Evolutionary conservation across 2,329 filamentous ascomycete genomes (phyloP), one percentile per base, ranked within the genome.

Genomic region (Trichoderma harzianum): DNA sequence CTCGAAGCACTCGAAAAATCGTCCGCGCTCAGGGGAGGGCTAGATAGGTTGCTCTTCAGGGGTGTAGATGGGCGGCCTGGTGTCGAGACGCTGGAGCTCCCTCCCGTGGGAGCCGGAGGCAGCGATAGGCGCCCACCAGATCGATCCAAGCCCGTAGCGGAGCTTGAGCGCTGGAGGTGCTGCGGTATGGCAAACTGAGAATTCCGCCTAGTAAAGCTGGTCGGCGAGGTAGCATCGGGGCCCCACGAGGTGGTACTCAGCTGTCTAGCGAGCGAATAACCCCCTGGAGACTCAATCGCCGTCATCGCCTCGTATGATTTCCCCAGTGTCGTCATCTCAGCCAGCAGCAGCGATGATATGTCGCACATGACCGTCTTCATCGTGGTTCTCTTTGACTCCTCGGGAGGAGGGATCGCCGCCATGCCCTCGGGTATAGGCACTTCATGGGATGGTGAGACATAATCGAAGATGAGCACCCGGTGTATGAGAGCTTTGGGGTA

Each of bases 321-420:
- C 71, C 92, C 92, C 72, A 93, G 85, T 1, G 88, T 89, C 34
- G 91, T 92, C 87, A 95, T 90, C 81, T 94, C 92, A 24, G 91
- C 91, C 26, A 95, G 84, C 61, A 95, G 81, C 67, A 93, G 78
- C 14, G 92, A 91, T 4, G 92, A 93, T 70, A 95, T 88, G 79
- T 94, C 91, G 78, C 92, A 94, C 88, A 95, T 91, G 77, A 93
- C 86, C 0, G 92, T 93, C 82, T 93, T 93, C 80, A 95, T 90
- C 1, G 94, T 96, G 2, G 94, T 96, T 63, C 89, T 87, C 77
- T 90, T 93, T 60, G 90, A 92, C 32, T 89, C 84, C 71, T 91
- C 87, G 24, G 84, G 83, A 0, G 91, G 89, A 18, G 94, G 94
- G 30, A 97, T 88, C 51, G 89, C 86, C 60, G 91, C 84, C 53